A percentile compares a stretch with the other conserved stretches of the same genome.
These are phyloP conservation scores for Leishmania gerbilli DNA, from an alignment of 208 protist genomes.

Conservation along the genomic window DNA sequence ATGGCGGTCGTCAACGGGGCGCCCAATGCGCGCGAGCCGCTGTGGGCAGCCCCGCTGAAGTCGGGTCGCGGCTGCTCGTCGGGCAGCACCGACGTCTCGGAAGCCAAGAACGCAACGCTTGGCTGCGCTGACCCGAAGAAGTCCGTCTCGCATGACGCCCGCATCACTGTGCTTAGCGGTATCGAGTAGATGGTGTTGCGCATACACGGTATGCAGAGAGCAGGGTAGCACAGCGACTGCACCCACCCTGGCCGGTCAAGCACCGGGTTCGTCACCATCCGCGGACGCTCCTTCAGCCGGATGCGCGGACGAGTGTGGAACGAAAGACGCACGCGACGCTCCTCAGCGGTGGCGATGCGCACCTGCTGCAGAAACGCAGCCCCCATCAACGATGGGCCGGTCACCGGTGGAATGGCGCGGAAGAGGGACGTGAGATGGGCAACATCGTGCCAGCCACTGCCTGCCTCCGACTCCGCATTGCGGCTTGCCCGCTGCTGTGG, in stretches of 20 bases:
- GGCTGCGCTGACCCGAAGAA: conserved; percentile 1
- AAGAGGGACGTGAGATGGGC: not conserved
- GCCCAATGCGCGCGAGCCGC: not conserved
- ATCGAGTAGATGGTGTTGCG: conserved; percentile 20
- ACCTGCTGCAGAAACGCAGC: conserved; percentile 1
- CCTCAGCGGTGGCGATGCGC: conserved; percentile 29
- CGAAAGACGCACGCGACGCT: conserved; percentile 36
- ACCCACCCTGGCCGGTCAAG: conserved; percentile 38
- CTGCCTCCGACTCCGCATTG: conserved; percentile 6
- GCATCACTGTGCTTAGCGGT: conserved; percentile 12
- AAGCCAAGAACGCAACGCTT: conserved; percentile 10
- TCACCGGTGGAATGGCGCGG: not conserved
- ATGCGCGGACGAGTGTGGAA: conserved; percentile 43
- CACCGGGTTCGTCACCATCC: conserved; percentile 34
- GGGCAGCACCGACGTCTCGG: not conserved
- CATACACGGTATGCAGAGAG: conserved; percentile 20
- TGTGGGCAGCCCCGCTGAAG: not conserved
- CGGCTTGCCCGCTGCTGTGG: not conserved
- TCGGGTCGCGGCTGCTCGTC: not conserved
- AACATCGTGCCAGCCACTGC: not conserved
- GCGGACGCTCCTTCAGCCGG: conserved; percentile 26
- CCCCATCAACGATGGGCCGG: not conserved
- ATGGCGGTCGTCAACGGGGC: not conserved
- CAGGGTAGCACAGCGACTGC: conserved; percentile 33
- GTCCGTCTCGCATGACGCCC: conserved; percentile 15